Evolutionary conservation across 305 asterid genomes (phyloP).

Genomic region (Nicotiana rustica): DNA sequence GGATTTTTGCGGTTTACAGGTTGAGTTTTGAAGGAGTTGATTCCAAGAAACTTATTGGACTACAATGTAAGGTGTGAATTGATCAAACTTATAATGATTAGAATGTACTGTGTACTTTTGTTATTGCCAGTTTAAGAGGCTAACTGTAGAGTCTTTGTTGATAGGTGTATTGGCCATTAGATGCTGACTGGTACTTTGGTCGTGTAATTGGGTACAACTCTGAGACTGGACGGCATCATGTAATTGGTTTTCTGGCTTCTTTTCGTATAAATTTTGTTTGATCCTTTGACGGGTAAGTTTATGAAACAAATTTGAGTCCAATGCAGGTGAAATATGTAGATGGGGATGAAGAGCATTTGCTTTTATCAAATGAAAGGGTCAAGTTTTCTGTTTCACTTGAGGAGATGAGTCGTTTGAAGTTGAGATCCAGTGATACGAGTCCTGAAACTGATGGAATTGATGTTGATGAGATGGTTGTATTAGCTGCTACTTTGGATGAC

Average conservation of each 20-base stretch:
- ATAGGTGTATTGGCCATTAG: constrained; percentile 98
- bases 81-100: constrained; percentile 30
- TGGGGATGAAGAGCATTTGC: constrained; percentile 74
- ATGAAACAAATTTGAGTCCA: constrained; percentile 34
- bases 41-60: constrained; percentile 72
- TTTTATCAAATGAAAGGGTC: constrained; percentile 71
- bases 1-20: constrained; percentile 50
- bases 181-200: constrained; percentile 91
- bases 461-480: constrained; percentile 81
- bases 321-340: constrained; percentile 89
- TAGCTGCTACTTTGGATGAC: constrained; percentile 87
- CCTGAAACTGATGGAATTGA: constrained; percentile 75
- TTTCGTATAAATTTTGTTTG: not conserved
- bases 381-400: constrained; percentile 71
- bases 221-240: constrained; percentile 76
- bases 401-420: constrained; percentile 65
- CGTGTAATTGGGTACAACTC: constrained; percentile 57
- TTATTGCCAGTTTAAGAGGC: constrained; percentile 21
- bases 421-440: constrained; percentile 61
- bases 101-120: constrained; percentile 32
- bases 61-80: constrained; percentile 78
- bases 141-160: constrained; percentile 41
- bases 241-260: constrained; percentile 49
- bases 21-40: constrained; percentile 74
- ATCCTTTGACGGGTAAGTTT: not conserved